Evolutionary conservation across 2,329 filamentous ascomycete species (phyloP).

Genomic region (Phoma sp.): DNA sequence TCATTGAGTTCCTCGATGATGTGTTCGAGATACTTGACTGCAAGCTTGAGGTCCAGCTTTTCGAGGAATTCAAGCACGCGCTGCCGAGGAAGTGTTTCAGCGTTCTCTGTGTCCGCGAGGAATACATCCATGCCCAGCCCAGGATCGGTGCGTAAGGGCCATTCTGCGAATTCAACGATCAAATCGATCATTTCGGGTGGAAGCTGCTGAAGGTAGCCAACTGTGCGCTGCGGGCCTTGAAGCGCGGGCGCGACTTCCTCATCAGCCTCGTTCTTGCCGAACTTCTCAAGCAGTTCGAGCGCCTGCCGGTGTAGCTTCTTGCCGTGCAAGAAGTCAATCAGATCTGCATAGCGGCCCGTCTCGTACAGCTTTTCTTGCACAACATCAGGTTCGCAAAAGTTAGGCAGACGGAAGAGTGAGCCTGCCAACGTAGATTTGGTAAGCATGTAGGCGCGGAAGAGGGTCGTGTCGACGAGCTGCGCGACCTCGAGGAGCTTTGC

Average conservation of each 20-base stretch:
- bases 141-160: slow-evolving; percentile 77
- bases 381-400: slow-evolving; percentile 95
- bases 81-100: slow-evolving; percentile 82
- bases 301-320: slow-evolving; percentile 92
- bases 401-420: slow-evolving; percentile 91
- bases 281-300: slow-evolving; percentile 78
- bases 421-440: slow-evolving; percentile 83
- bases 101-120: slow-evolving; percentile 90
- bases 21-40: slow-evolving; percentile 86
- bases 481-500: slow-evolving; percentile 77
- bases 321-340: slow-evolving; percentile 97
- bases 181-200: slow-evolving; percentile 87
- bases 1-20: slow-evolving; percentile 88
- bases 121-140: slow-evolving; percentile 90
- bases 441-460: slow-evolving; percentile 96
- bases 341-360: slow-evolving; percentile 84
- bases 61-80: slow-evolving; percentile 77
- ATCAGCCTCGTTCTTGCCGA: slow-evolving; percentile 66
- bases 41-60: slow-evolving; percentile 71
- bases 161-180: slow-evolving; percentile 88
- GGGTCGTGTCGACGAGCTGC: slow-evolving; percentile 85
- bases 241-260: slow-evolving; percentile 61
- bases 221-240: slow-evolving; percentile 80
- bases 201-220: slow-evolving; percentile 88
- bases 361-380: slow-evolving; percentile 93